Evolutionary conservation across 1,284 basidiomycete genomes (phyloP), one percentile per base, ranked within the genome.

Genomic region (Cutaneotrichosporon cavernicola): DNA sequence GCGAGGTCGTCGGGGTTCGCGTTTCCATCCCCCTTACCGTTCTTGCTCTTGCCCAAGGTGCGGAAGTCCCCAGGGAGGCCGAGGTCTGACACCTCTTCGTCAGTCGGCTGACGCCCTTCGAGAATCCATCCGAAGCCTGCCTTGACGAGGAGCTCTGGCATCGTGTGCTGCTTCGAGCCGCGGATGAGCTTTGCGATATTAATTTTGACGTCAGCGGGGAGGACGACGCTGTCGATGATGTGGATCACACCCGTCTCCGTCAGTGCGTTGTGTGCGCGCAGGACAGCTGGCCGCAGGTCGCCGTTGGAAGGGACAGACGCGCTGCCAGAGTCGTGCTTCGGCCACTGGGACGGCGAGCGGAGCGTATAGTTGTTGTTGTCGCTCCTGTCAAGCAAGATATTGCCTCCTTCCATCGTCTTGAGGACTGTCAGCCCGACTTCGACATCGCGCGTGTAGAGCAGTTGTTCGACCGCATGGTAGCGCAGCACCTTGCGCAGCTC

Each of bases 171-270:
- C 76, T 92, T 91, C 9, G 91, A 91, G 0, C 95, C 95, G 70
- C 87, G 88, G 70, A 95, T 85, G 22, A 99, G 85, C 79, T 97
- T 97, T n/a, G 87, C 89, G 31, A 95, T 83, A 5, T 89, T 92
- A 61, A 99, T 83, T 55, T 91, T 83, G 30, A 98, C 87, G 5
- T 89, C 88, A n/a, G 92, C 86, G 16, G 97, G 97, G 53, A 98
- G 86, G 70, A 95, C 84, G 40, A 99, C 86, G 13, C 79, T 78
- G 76, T 96, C 91, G 61, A 98, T 83, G 72, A 92, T 89, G 77
- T 99, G 96, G 55, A 98, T 86, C 22, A 91, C 92, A 14, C 97
- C 96, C 2, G 95, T 97, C 68, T 87, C 84, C 0, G 95, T 96
- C 49, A 80, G 66, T 2, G 87, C 82, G 76, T 98, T 87, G 2